Conservation (phyloP, 2,329 filamentous ascomycete species). For the Exophiala alcalophila region DNA sequence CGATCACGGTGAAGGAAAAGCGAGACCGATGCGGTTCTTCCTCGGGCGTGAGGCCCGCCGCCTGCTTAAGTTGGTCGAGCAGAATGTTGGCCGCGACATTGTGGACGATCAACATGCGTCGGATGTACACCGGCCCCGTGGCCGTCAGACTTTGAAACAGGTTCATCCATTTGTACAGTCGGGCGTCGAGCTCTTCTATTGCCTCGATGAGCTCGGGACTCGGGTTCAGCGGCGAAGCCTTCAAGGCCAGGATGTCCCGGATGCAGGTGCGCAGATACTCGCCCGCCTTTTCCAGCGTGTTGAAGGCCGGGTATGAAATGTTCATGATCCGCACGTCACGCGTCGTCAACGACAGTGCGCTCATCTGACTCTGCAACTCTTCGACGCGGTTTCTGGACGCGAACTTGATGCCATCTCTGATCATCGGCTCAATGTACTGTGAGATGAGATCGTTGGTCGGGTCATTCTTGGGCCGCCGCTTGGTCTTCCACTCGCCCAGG, state of each 20-base stretch:
- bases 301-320: slow-evolving; percentile 7
- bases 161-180: slow-evolving; percentile 19
- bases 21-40: slow-evolving; percentile 7
- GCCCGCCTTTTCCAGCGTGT: slow-evolving; percentile 13
- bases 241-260: slow-evolving; percentile 10
- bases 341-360: slow-evolving; percentile 9
- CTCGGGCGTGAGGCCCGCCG: neutral
- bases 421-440: slow-evolving; percentile 21
- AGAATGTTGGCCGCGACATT: slow-evolving; percentile 17
- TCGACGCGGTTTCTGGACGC: slow-evolving; percentile 7
- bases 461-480: slow-evolving; percentile 7
- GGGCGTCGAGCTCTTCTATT: slow-evolving; percentile 14
- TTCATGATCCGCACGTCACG: slow-evolving; percentile 15
- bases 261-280: slow-evolving; percentile 15
- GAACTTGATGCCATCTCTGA: slow-evolving; percentile 15
- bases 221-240: neutral
- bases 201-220: slow-evolving; percentile 4
- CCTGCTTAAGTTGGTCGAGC: slow-evolving; percentile 14
- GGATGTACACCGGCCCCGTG: slow-evolving; percentile 11
- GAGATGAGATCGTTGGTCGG: slow-evolving; percentile 18
- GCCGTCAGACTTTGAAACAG: slow-evolving; percentile 20
- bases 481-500: slow-evolving; percentile 23
- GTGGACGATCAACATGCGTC: slow-evolving; percentile 21
- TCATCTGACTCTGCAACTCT: slow-evolving; percentile 11
- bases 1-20: slow-evolving; percentile 12